These are phyloP conservation scores for Fusarium marasasianum DNA, from an alignment of 2,329 filamentous ascomycete species.

Conservation along the genomic window DNA sequence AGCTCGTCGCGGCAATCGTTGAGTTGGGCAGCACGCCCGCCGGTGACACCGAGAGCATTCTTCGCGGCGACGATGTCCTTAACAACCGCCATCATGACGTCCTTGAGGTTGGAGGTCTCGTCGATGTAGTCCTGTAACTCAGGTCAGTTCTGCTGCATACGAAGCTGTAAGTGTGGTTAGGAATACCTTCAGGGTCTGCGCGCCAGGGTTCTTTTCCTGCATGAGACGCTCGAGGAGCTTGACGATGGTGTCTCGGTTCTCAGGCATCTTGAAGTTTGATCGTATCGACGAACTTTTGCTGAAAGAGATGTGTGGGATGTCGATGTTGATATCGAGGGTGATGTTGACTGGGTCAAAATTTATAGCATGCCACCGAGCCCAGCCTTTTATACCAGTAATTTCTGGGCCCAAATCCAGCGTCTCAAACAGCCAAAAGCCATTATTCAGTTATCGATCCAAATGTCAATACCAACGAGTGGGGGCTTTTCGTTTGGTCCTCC, in stretches of 20 bases:
- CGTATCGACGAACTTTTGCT: background rate
- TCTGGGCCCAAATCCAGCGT: background rate
- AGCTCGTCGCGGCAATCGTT: conserved; percentile 27
- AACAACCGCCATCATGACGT: conserved; percentile 26
- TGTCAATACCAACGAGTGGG: background rate
- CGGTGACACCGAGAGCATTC: conserved; percentile 8
- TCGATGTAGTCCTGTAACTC: conserved; percentile 13
- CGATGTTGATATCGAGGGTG: background rate
- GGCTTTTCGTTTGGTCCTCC: background rate
- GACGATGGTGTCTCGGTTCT: background rate
- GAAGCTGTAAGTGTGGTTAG: background rate
- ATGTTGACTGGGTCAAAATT: conserved; percentile 6
- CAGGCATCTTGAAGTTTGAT: background rate
- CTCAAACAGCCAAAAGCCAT: background rate
- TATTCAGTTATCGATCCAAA: background rate
- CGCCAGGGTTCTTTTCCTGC: background rate
- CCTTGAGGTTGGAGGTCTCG: conserved; percentile 26
- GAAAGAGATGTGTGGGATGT: background rate
- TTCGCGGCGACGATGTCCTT: conserved; percentile 24
- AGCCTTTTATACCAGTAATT: background rate
- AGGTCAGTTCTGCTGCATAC: background rate
- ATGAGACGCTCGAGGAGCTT: conserved; percentile 12
- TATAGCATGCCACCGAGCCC: background rate
- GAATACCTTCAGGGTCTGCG: conserved; percentile 10
- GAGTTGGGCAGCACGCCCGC: background rate